A percentile compares a stretch with the other conserved stretches of the same genome.
phyloP scores from a whole-genome alignment of 2,329 filamentous ascomycete species.

The Venturiaceae sp. region DNA sequence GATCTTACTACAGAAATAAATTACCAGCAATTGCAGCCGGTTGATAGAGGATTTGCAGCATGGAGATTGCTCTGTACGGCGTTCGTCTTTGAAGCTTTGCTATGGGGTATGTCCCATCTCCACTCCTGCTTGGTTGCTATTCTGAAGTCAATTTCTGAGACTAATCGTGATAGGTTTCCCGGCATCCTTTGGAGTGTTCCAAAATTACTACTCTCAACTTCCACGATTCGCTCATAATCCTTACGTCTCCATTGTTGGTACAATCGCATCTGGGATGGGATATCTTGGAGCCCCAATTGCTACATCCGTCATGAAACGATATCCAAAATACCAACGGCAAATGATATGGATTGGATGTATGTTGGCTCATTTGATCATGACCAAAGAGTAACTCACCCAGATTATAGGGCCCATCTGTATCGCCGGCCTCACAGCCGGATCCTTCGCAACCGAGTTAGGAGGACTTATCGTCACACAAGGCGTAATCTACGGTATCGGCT shows the following conservation, averaged over 20 bases:
- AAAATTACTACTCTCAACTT: slow-evolving; percentile 55
- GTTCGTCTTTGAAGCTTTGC: slow-evolving; percentile 43
- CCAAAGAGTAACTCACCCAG: too few relatives aligned
- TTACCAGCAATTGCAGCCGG: neutral
- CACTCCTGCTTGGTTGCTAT: too few relatives aligned
- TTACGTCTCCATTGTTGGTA: slow-evolving; percentile 6
- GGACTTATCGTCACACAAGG: slow-evolving; percentile 31
- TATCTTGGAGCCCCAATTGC: slow-evolving; percentile 6
- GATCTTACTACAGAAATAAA: neutral
- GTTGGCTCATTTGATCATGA: too few relatives aligned
- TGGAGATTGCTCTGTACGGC: slow-evolving; percentile 41
- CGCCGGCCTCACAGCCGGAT: slow-evolving; percentile 21
- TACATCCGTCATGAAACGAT: slow-evolving; percentile 3
- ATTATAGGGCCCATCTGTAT: slow-evolving; percentile 10
- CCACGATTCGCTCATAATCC: slow-evolving; percentile 42
- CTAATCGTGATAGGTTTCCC: slow-evolving; percentile 43
- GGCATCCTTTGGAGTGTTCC: slow-evolving; percentile 61
- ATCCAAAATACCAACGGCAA: slow-evolving; percentile 1
- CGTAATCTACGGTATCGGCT: slow-evolving; percentile 29
- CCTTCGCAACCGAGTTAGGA: slow-evolving; percentile 23
- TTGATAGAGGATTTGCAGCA: slow-evolving; percentile 39
- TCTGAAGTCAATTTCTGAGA: too few relatives aligned
- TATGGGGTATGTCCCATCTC: slow-evolving; percentile 39
- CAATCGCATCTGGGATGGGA: slow-evolving; percentile 2
- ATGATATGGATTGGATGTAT: slow-evolving; percentile 9